Evolutionary conservation across 441 rosid genomes (phyloP), one percentile per base, ranked within the genome.

Genomic region (Monsonia emarginata): DNA sequence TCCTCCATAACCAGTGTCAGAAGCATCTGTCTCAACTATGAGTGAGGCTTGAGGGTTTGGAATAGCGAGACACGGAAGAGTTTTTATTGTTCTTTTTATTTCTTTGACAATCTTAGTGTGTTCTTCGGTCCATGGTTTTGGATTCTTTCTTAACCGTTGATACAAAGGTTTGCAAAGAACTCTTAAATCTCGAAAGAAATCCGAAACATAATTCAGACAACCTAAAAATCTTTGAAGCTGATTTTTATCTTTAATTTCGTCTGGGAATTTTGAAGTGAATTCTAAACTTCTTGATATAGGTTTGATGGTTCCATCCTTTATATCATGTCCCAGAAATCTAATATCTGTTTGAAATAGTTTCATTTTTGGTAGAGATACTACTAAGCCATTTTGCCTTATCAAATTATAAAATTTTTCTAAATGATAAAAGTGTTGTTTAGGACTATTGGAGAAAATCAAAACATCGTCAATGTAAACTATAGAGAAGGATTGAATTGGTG

Each of bases 211-310:
- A 34, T 28, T 65, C 1, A 30, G 7, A 16, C 28, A 3, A 0
- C 62, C 19, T 18, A 65, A 11, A 22, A 65, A 50, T 22, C 26
- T 50, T 30, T 50, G 28, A 0, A 65, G 5, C 9, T 48, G 7
- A 3, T 16, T 52, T 52, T 65, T 65, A 1, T 65, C 61, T 3
- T 27, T 16, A 1, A 65, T 65, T 28, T 65, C 16, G 13, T 65
- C n/a, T 0, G 69, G 26, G 3, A 62, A 62, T n/a, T 62, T 62
- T 0, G 11, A 0, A 5, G 46, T 34, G 31, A 62, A 62, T 18
- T 30, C 24, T n/a, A 62, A 24, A 7, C 16, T 2, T 16, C 65
- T 62, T 0, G 31, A 42, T 11, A 54, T 66, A 0, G 50, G 63
- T 10, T 3, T 54, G 11, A 57, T 58, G 0, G 54, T 67, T 0